Evolutionary conservation across 148 eudicot genomes (phyloP), one percentile per base, ranked within the genome.

Genomic region (Talinum fruticosum): DNA sequence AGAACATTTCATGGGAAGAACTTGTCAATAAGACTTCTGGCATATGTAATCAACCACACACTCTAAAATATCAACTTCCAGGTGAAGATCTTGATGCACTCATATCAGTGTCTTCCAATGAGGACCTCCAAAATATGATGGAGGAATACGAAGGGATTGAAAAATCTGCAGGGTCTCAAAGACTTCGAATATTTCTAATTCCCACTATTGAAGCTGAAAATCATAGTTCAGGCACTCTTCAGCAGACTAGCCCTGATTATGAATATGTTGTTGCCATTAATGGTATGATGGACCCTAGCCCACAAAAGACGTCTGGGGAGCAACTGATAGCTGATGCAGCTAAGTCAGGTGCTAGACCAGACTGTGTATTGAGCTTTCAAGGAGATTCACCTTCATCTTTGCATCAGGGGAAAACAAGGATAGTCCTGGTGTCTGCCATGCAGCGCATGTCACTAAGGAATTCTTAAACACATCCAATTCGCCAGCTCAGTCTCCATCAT

Each of bases 71-170:
- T 78, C 98, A 92, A 85, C 92, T 95, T 68, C 98, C 97, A 33
- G 97, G 96, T 72, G 98, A 95, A 87, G 97, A 95, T 86, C 91
- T 95, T 75, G 97, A 95, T 91, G 88, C 98, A 75, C 96, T 95
- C 73, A 90, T 95, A 77, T 95, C 98, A 14, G 90, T 95, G 37
- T 91, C 96, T 76, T 95, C 89, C 76, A 87, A 92, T 74, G 98
- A 95, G 84, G 98, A 95, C 89, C 87, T 95, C 54, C 97, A 92
- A 74, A 95, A 92, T 78, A 92, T 92, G 98, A 82, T 95, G 83
- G 97, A 95, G 78, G 98, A 95, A 81, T 95, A 89, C 77, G 78
- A 86, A 65, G 93, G 92, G 34, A 73, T 87, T 75, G 94, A 89
- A 80, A 86, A 71, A 76, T 85, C 77, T 10, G 89, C 82, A 21